Base-by-base conservation (phyloP, 805 yeast genomes). In the Lipomyces chichibuensis region DNA sequence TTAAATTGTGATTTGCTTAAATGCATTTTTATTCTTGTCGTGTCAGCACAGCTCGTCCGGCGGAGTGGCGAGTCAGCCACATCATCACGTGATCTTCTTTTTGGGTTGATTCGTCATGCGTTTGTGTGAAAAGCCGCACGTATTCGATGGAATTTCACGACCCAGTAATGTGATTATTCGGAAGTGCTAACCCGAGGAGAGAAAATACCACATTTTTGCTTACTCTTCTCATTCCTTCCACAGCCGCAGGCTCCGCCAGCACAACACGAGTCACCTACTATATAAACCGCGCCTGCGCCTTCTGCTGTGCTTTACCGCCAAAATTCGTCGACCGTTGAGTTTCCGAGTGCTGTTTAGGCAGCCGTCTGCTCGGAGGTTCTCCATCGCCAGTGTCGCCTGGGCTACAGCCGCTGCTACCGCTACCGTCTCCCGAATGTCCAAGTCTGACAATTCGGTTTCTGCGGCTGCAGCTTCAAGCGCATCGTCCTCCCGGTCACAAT, bases 381-480 rank as follows among this genome's bases (percentile, higher is more conserved):
- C 55, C 32, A 52, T 52, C 32, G 27, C 55, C 55, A 8, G n/a
- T 27, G 55, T 52, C 17, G 32, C 55, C 32, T 23, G 32, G 9
- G 55, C 55, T 52, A 27, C 55, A 23, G 55, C 55, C n/a, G 55
- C 55, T 14, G 55, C 55, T 3, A 52, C 55, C 11, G 55, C 55
- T 25, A 13, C 55, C 49, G 49, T 43, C 20, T 17, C 49, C 11
- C 20, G 49, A 43, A 43, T 43, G 49, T 17, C 49, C 49, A 43
- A 43, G 49, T 43, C 49, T 17, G 20, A 43, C 8, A 17, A 17
- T 43, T 43, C 49, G 49, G 20, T 43, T 0, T 43, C 49, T 14
- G 49, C 49, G 49, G 20, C 49, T 43, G 49, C 49, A 17, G 49
- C 17, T 43, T 43, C 49, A 23, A 17, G 49, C 49, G 49, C 49